These are phyloP conservation scores for Tremellales sp. DNA, from an alignment of 1,284 basidiomycete species.

Conservation along the genomic window DNA sequence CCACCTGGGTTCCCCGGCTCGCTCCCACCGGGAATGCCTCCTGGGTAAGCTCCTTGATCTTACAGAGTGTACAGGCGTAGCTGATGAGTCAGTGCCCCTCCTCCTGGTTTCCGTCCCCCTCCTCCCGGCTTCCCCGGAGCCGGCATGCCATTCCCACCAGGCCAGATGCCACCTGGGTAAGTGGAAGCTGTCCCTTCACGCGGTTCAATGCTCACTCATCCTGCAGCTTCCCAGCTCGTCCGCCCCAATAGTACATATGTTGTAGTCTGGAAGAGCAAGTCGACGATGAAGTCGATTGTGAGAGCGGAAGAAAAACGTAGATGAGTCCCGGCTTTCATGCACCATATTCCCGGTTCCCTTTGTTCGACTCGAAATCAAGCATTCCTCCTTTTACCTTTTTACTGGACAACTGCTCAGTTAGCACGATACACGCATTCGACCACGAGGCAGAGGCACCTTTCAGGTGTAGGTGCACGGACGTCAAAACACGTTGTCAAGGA, in stretches of 20 bases:
- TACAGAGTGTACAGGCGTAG: neutral
- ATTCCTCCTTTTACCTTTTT: too few species aligned
- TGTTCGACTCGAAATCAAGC: too few species aligned
- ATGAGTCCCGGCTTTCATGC: too few species aligned
- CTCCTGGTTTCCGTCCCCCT: conserved; percentile 68
- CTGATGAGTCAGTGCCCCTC: conserved; percentile 48
- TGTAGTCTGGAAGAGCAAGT: neutral
- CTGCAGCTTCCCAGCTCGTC: conserved; percentile 25
- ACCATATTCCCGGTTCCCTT: too few species aligned
- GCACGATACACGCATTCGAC: too few species aligned
- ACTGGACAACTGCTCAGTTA: too few species aligned
- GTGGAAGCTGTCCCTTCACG: conserved; percentile 35
- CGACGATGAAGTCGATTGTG: too few species aligned
- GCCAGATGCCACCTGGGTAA: conserved; percentile 78
- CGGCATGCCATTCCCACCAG: conserved; percentile 61
- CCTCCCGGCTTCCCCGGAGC: conserved; percentile 66
- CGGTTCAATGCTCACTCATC: neutral
- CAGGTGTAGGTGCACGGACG: too few species aligned
- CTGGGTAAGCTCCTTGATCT: conserved; percentile 20
- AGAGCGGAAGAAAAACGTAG: too few species aligned
- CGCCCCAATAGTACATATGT: conserved; percentile 18
- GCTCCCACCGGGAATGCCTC: conserved; percentile 38
- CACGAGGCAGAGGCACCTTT: too few species aligned
- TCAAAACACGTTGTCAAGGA: too few species aligned
- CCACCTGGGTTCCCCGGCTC: conserved; percentile 45